phyloP scores from a whole-genome alignment of 768 basidiomycete species.

The Kwoniella europaea region DNA sequence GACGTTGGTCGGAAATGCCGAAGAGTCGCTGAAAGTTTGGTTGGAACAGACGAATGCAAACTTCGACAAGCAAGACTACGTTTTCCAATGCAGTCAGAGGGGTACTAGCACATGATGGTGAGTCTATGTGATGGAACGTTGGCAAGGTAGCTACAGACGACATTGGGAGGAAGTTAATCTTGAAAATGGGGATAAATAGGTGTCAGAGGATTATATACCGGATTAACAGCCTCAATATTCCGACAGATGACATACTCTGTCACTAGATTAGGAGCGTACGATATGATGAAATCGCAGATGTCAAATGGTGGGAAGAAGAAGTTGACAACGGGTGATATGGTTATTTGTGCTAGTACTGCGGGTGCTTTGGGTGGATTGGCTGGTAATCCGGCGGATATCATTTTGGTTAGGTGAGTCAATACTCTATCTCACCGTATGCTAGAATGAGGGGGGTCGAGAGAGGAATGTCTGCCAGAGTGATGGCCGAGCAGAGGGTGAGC shows the following conservation, averaged over 20 bases:
- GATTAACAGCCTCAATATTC: slow-evolving; percentile 53
- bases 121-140: background rate
- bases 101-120: slow-evolving; percentile 37
- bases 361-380: slow-evolving; percentile 54
- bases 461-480: background rate
- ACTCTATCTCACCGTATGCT: background rate
- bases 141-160: no score
- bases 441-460: background rate
- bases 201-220: slow-evolving; percentile 53
- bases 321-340: slow-evolving; percentile 40
- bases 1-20: background rate
- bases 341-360: slow-evolving; percentile 51
- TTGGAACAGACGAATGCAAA: slow-evolving; percentile 48
- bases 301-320: slow-evolving; percentile 33
- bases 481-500: no score
- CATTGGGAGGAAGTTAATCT: no score
- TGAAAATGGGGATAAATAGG: slow-evolving; percentile 17
- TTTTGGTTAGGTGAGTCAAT: slow-evolving; percentile 39
- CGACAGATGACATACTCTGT: slow-evolving; percentile 53
- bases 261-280: slow-evolving; percentile 55
- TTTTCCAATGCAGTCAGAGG: slow-evolving; percentile 35
- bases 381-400: slow-evolving; percentile 52
- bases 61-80: slow-evolving; percentile 38
- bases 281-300: slow-evolving; percentile 47
- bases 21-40: background rate